Conservation (phyloP, 257 asterid species). For the Petunia axillaris region DNA sequence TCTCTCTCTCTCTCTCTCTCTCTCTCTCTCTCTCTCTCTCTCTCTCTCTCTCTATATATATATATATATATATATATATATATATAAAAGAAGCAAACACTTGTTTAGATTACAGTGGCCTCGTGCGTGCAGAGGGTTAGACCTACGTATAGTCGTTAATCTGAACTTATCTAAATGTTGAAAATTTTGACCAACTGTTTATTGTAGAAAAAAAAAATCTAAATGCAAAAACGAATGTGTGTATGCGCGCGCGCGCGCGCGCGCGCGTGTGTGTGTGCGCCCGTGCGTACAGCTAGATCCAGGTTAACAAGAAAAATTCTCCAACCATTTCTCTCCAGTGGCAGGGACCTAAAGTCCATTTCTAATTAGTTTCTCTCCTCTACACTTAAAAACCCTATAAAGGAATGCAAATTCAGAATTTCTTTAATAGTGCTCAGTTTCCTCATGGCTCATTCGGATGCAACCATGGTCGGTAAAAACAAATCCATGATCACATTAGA, state of each 20-base stretch:
- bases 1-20: background rate
- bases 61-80: too few relatives aligned
- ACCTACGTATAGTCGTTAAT: slow-evolving; percentile 12
- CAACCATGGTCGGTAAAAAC: background rate
- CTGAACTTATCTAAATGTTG: background rate
- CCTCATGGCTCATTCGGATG: background rate
- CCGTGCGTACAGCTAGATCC: background rate
- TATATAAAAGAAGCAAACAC: background rate
- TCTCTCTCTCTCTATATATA: too few relatives aligned
- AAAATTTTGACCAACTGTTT: background rate
- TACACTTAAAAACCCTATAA: background rate
- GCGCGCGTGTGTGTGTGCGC: too few relatives aligned
- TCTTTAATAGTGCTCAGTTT: background rate
- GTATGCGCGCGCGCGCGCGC: background rate
- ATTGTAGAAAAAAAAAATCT: background rate
- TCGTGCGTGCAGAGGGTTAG: background rate
- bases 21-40: background rate
- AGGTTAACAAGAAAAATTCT: background rate
- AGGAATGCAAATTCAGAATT: background rate
- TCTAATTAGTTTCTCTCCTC: background rate
- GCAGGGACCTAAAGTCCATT: background rate
- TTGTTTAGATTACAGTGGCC: background rate
- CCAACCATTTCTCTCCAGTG: background rate
- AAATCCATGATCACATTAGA: background rate
- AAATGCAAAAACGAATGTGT: background rate